Conservation (phyloP, 2,329 filamentous ascomycete genomes). For the Colletotrichum zoysiae region DNA sequence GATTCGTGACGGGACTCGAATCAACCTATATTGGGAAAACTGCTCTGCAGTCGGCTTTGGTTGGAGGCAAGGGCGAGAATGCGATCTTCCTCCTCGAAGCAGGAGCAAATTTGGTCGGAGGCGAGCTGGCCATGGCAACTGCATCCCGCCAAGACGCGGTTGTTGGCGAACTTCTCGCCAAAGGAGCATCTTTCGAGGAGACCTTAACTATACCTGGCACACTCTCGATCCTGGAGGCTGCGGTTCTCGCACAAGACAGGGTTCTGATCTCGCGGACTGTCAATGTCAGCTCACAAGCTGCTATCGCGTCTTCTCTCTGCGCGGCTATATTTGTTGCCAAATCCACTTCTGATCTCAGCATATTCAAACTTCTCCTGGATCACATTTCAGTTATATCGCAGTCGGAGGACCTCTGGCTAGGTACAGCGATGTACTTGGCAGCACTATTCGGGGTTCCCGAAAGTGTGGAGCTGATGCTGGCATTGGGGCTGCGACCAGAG, state of each 20-base stretch:
- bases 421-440: not conserved
- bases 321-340: not conserved
- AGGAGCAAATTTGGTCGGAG: not conserved
- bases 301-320: not conserved
- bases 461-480: not conserved
- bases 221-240: not conserved
- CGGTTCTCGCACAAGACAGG: not conserved
- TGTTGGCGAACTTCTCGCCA: not conserved
- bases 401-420: not conserved
- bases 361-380: not conserved
- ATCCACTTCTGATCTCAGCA: not conserved
- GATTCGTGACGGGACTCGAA: rapidly evolving
- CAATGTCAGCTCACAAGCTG: not conserved
- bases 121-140: not conserved
- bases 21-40: not conserved
- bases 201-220: not conserved
- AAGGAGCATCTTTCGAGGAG: not conserved
- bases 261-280: not conserved
- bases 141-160: not conserved
- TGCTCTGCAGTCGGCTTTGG: not conserved
- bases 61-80: not conserved
- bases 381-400: not conserved
- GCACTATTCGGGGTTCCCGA: not conserved
- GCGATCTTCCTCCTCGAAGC: not conserved
- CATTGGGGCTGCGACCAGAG: not conserved